A percentile compares a stretch with the other conserved stretches of the same genome.
Conservation (phyloP, 352 stramenopile genomes). For the Globisporangium radiosum region DNA sequence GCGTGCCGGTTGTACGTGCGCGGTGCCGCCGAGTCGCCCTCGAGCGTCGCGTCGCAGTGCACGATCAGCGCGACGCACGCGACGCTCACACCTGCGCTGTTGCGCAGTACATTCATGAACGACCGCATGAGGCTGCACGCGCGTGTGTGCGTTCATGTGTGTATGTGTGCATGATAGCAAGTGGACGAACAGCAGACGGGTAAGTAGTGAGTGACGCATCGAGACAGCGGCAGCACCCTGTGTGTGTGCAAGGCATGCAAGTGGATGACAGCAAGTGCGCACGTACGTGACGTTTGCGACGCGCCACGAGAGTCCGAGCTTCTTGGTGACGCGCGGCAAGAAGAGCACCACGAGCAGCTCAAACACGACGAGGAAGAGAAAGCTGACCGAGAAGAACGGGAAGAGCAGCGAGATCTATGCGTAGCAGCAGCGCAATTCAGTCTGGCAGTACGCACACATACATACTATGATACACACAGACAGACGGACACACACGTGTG, state of each 20-base stretch:
- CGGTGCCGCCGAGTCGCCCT: constrained; percentile 11
- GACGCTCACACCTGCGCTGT: constrained; percentile 77
- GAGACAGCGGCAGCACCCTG: too few relatives aligned
- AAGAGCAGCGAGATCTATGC: constrained; percentile 75
- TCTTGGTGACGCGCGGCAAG: constrained; percentile 44
- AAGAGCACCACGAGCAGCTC: constrained; percentile 66
- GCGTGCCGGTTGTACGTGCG: constrained; percentile 71
- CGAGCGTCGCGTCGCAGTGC: constrained; percentile 66
- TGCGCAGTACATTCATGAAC: constrained; percentile 75
- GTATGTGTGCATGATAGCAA: not conserved
- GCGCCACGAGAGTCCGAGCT: constrained; percentile 52
- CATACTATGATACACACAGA: not conserved
- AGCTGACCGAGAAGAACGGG: constrained; percentile 80
- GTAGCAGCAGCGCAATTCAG: too few relatives aligned
- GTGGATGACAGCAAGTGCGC: constrained; percentile 34
- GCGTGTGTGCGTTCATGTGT: not conserved
- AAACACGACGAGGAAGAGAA: constrained; percentile 66
- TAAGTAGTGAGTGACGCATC: too few relatives aligned
- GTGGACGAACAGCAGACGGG: too few relatives aligned
- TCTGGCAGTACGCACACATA: not conserved
- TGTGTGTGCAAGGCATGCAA: not conserved
- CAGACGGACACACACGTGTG: not conserved
- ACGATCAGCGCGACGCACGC: constrained; percentile 78
- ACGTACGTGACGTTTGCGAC: constrained; percentile 67
- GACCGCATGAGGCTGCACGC: constrained; percentile 48